Percentiles rank a stretch among this genome's conserved stretches.
These are phyloP conservation scores for Phytophthora rubi DNA, from an alignment of 352 stramenopile species.

Conservation along the genomic window DNA sequence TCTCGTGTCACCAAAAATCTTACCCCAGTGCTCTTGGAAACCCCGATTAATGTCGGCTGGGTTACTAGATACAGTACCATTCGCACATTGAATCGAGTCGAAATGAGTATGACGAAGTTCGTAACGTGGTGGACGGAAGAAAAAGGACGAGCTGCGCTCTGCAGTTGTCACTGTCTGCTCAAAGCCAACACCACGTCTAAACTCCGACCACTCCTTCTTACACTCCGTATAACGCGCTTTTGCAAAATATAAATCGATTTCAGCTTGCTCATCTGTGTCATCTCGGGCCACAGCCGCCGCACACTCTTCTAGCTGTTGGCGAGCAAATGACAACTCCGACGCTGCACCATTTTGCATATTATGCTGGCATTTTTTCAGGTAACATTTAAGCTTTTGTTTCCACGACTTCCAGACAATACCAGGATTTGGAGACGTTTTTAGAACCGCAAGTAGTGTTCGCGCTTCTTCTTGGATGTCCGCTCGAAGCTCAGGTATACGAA, in stretches of 20 bases:
- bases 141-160: background rate
- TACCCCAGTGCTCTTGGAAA: background rate
- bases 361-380: slow-evolving; percentile 7
- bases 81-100: background rate
- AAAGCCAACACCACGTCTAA: background rate
- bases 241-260: slow-evolving; percentile 10
- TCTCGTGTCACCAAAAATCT: background rate
- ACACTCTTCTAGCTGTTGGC: slow-evolving; percentile 9
- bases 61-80: background rate
- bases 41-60: background rate
- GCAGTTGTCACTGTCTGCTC: background rate
- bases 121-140: background rate
- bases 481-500: slow-evolving; percentile 4
- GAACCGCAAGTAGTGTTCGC: background rate
- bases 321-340: background rate
- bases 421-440: background rate
- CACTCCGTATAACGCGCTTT: background rate
- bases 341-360: background rate
- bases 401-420: slow-evolving; percentile 13
- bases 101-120: background rate
- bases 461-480: slow-evolving; percentile 7
- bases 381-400: slow-evolving; percentile 9
- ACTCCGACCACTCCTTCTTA: slow-evolving; percentile 1
- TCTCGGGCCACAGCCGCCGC: slow-evolving; percentile 1
- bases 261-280: background rate